These are phyloP conservation scores for Plasmodium malariae DNA, from an alignment of 169 alveolate genomes.

Conservation along the genomic window DNA sequence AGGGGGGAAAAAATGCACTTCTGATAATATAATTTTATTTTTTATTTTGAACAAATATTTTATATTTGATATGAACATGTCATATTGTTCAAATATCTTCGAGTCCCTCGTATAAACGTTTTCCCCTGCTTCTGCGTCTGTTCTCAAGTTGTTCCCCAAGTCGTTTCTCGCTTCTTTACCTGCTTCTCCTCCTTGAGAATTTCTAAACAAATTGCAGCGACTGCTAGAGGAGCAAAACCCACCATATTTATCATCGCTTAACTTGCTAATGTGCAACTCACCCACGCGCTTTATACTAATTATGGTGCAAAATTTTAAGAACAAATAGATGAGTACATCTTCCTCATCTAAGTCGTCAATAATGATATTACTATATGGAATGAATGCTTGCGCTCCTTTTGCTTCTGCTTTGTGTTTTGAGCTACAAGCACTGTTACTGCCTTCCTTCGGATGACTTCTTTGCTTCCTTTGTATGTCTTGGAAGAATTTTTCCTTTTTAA, in stretches of 20 bases:
- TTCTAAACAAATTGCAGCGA: background rate
- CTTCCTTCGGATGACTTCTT: too few relatives aligned
- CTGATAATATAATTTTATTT: slow-evolving; percentile 32
- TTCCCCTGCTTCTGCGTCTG: background rate
- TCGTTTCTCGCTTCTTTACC: too few relatives aligned
- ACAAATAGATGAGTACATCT: slow-evolving; percentile 51
- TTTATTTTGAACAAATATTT: slow-evolving; percentile 56
- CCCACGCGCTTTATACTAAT: slow-evolving; percentile 12
- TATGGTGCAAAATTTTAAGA: slow-evolving; percentile 45
- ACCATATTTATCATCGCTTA: background rate
- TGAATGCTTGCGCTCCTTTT: background rate
- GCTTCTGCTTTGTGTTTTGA: background rate
- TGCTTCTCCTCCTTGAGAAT: background rate
- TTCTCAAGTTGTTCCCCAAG: background rate
- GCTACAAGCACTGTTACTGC: too few relatives aligned
- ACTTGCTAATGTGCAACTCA: background rate
- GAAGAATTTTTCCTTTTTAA: background rate
- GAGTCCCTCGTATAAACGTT: slow-evolving; percentile 3
- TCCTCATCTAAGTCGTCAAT: slow-evolving; percentile 61
- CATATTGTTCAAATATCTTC: slow-evolving; percentile 60
- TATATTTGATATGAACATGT: slow-evolving; percentile 39
- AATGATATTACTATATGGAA: background rate
- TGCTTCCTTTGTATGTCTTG: too few relatives aligned
- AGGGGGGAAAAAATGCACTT: slow-evolving; percentile 51
- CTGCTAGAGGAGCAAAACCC: background rate